Evolutionary conservation across 208 protist species (phyloP).

Genomic region (Trypanosoma cruzi): DNA sequence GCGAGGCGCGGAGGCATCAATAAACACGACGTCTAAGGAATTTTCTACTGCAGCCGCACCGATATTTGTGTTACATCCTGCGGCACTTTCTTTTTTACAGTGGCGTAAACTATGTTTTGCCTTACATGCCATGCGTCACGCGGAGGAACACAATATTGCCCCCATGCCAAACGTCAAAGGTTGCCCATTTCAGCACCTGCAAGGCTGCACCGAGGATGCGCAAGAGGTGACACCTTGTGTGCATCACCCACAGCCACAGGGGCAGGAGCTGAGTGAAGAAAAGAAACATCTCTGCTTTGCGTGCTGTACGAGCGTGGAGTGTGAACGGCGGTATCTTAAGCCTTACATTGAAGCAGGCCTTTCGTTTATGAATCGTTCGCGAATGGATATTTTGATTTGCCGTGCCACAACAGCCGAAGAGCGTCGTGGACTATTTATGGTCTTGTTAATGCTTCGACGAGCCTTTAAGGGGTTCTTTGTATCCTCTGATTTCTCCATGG

Average conservation of each 20-base stretch:
- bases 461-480: not conserved
- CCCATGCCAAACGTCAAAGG: not conserved
- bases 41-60: not conserved
- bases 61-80: slow-evolving; percentile 18
- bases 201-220: not conserved
- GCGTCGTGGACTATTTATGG: slow-evolving; percentile 10
- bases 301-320: slow-evolving; percentile 14
- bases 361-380: slow-evolving; percentile 9
- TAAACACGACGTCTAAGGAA: not conserved
- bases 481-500: not conserved
- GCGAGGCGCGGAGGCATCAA: not conserved
- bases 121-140: not conserved
- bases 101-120: slow-evolving; percentile 25
- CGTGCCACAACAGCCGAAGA: slow-evolving; percentile 12
- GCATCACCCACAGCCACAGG: not conserved
- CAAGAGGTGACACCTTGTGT: not conserved
- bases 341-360: slow-evolving; percentile 13
- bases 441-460: slow-evolving; percentile 13
- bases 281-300: slow-evolving; percentile 7
- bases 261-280: not conserved
- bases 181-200: not conserved
- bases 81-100: slow-evolving; percentile 4
- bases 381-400: slow-evolving; percentile 15
- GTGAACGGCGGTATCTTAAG: not conserved
- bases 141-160: not conserved